These are phyloP conservation scores for Alternaria novae-zelandiae DNA, from an alignment of 2,329 filamentous ascomycete genomes.

Conservation along the genomic window DNA sequence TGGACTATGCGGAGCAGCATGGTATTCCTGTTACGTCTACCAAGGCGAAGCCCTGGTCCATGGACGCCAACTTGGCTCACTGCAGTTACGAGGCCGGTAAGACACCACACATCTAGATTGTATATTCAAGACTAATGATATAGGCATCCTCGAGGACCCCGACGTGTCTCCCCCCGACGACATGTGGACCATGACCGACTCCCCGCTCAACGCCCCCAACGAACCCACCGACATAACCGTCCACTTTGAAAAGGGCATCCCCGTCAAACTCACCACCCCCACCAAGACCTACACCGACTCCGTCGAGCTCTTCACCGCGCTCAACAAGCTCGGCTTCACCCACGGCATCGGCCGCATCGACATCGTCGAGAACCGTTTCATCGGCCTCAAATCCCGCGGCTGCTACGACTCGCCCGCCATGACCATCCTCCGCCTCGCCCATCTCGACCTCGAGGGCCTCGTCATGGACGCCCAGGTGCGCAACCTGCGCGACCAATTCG, in stretches of 20 bases:
- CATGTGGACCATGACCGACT: constrained; percentile 79
- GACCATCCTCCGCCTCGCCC: constrained; percentile 60
- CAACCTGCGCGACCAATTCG: constrained; percentile 72
- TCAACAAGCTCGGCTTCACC: constrained; percentile 73
- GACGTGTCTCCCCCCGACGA: constrained; percentile 71
- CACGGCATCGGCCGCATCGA: constrained; percentile 82
- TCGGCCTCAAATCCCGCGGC: constrained; percentile 79
- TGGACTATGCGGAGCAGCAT: constrained; percentile 71
- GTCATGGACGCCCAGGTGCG: constrained; percentile 73
- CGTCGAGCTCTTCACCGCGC: constrained; percentile 73
- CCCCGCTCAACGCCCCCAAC: constrained; percentile 73
- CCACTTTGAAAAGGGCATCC: constrained; percentile 77
- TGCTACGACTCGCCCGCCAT: constrained; percentile 70
- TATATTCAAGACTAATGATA: not conserved
- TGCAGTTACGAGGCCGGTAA: constrained; percentile 78
- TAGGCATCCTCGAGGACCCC: constrained; percentile 68
- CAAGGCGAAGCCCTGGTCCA: constrained; percentile 65
- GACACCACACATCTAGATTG: not conserved
- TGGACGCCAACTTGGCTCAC: constrained; percentile 74
- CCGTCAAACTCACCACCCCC: constrained; percentile 67
- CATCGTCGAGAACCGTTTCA: constrained; percentile 83
- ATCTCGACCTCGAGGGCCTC: constrained; percentile 69
- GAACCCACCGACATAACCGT: constrained; percentile 74
- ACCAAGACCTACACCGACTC: constrained; percentile 69
- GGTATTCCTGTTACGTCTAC: constrained; percentile 76